Conservation (phyloP, 306 rosid species). For the Citrullus amarus region DNA sequence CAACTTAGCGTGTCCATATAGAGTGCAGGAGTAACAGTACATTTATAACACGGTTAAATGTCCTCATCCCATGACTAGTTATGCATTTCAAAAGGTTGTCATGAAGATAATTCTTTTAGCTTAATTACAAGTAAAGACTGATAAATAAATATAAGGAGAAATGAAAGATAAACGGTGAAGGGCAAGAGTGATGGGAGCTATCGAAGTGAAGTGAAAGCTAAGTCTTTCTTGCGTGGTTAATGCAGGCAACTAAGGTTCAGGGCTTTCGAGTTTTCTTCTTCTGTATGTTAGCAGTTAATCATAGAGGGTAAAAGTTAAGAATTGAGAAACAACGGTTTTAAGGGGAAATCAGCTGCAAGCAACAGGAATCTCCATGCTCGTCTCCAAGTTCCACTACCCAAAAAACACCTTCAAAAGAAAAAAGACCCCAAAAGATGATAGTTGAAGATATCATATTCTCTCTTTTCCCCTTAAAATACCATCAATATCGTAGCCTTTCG, state of each 20-base stretch:
- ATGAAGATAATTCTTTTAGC: too few species aligned
- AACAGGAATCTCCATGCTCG: background rate
- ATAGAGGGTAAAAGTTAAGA: background rate
- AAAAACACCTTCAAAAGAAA: background rate
- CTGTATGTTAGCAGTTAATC: background rate
- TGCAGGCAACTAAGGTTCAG: background rate
- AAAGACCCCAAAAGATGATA: background rate
- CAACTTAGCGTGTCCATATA: background rate
- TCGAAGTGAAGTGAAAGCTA: background rate
- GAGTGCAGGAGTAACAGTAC: background rate
- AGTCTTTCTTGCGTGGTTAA: background rate
- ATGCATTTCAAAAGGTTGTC: background rate
- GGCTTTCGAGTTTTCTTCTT: background rate
- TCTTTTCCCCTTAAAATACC: background rate
- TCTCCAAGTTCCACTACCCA: background rate
- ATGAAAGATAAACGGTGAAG: background rate
- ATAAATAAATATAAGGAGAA: background rate
- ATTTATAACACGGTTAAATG: background rate
- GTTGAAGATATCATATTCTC: background rate
- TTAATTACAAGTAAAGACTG: background rate
- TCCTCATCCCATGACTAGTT: background rate
- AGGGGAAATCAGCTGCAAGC: slow-evolving; percentile 1
- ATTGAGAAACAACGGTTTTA: background rate
- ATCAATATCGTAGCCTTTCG: background rate
- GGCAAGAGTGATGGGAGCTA: background rate